phyloP scores from a whole-genome alignment of 441 rosid genomes.

The Adansonia rubrostipa region DNA sequence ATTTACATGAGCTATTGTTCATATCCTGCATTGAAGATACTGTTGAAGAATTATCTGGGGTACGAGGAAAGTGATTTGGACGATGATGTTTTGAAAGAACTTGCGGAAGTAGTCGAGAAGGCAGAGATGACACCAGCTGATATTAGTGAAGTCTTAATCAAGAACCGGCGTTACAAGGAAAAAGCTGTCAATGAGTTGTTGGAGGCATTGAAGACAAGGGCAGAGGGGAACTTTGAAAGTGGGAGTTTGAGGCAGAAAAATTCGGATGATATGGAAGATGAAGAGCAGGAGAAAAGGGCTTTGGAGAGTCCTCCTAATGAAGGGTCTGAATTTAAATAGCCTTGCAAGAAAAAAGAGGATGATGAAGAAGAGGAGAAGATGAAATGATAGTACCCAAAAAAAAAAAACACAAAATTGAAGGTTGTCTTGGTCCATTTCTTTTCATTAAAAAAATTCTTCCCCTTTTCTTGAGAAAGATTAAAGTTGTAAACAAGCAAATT shows the following conservation, averaged over 20 bases:
- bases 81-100: conserved; percentile 38
- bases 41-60: conserved; percentile 70
- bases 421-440: neutral
- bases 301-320: conserved; percentile 58
- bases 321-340: conserved; percentile 43
- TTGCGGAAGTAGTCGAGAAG: conserved; percentile 50
- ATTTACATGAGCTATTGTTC: conserved; percentile 79
- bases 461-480: neutral
- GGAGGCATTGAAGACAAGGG: conserved; percentile 54
- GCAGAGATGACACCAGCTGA: conserved; percentile 96
- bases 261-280: conserved; percentile 38
- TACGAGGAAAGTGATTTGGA: conserved; percentile 43
- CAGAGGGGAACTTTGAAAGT: conserved; percentile 41
- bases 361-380: conserved; percentile 31
- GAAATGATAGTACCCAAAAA: neutral
- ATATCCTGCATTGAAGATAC: conserved; percentile 60
- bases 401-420: neutral
- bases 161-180: conserved; percentile 55
- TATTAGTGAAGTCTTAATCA: conserved; percentile 78
- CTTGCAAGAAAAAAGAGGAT: conserved; percentile 40
- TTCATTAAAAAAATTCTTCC: neutral
- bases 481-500: neutral
- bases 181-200: conserved; percentile 64
- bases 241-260: conserved; percentile 39
- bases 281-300: conserved; percentile 76